Base-by-base conservation (phyloP, 2,329 filamentous ascomycete species). In the Rutstroemia sp. region DNA sequence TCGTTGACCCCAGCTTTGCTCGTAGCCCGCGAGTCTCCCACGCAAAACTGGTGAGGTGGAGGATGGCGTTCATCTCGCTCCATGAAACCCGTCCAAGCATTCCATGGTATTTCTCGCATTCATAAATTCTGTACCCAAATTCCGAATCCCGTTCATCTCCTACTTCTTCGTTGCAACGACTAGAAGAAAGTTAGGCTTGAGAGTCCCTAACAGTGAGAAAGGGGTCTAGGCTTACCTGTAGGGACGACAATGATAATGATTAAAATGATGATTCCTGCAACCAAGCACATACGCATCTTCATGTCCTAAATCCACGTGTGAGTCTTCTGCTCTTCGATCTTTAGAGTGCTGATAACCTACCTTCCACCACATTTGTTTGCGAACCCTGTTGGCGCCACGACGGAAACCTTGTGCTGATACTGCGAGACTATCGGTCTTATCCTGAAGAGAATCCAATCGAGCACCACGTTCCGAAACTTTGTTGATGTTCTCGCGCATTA, bases 221-320 rank as follows among this genome's bases (percentile, higher is more conserved):
- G 39, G 74, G 19, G n/a, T 42, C 39, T n/a, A 42, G 16, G 16
- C 84, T 70, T 83, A 96, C 92, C 90, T 65, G 87, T 80, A 64
- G 94, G 94, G 66, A 97, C 85, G 70, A 99, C 94, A 72, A 99
- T 97, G 73, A 99, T 83, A 66, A 95, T 77, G 65, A 99, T 82
- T 67, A 99, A 80, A 65, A 97, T 82, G 72, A 97, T 87, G 74
- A 99, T 88, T 69, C 92, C 94, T 58, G 86, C 80, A 70, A 95
- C 88, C 67, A 99, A 79, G 76, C 92, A 97, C 80, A 96, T 94
- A 73, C 94, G 86, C 94, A 99, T 99, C 84, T 97, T 97, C 90
- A 58, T 54, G 30, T 57, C 58, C 47, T 54, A 50, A 21, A 16
- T 47, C 30, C 25, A 51, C 42, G 44, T 42, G 19, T 45, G 42